Percentiles rank a stretch among this genome's conserved stretches.
phyloP scores from a whole-genome alignment of 306 rosid genomes.

The Urtica urens region DNA sequence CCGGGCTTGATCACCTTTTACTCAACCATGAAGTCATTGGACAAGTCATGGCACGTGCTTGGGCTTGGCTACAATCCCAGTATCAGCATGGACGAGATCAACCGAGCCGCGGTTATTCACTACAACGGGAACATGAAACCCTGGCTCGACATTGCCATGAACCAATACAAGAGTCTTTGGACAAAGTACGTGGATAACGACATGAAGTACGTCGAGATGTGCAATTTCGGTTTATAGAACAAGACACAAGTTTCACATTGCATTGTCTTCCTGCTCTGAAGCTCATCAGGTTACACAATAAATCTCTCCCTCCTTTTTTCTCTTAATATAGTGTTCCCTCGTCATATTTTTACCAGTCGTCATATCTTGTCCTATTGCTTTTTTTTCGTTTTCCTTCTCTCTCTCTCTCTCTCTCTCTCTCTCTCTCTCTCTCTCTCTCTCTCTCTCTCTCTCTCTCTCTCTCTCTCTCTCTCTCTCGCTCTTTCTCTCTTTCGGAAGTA shows the following conservation, averaged over 20 bases:
- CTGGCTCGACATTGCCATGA: slow-evolving; percentile 97
- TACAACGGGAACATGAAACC: slow-evolving; percentile 98
- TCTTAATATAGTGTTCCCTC: background rate
- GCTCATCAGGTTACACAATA: slow-evolving; percentile 23
- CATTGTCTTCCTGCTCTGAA: slow-evolving; percentile 4
- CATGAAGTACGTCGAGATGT: slow-evolving; percentile 96
- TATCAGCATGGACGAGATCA: slow-evolving; percentile 93
- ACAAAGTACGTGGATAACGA: slow-evolving; percentile 88
- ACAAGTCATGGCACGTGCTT: slow-evolving; percentile 99
- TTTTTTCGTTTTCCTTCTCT: too few relatives aligned
- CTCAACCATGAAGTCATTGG: slow-evolving; percentile 77
- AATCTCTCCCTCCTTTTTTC: slow-evolving; percentile 19
- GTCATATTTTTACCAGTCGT: slow-evolving; percentile 20
- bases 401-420: too few relatives aligned
- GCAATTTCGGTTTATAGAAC: slow-evolving; percentile 98
- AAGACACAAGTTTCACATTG: slow-evolving; percentile 17
- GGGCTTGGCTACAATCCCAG: slow-evolving; percentile 97
- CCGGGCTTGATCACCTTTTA: slow-evolving; percentile 88
- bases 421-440: too few relatives aligned
- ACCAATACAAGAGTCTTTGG: slow-evolving; percentile 92
- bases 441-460: too few relatives aligned
- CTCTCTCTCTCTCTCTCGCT: too few relatives aligned
- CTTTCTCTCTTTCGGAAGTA: too few relatives aligned
- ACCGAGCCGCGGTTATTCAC: slow-evolving; percentile 88
- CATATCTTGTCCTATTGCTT: slow-evolving; percentile 24